Evolutionary conservation across 2,329 filamentous ascomycete genomes (phyloP).

Genomic region (Colletotrichum cereale): DNA sequence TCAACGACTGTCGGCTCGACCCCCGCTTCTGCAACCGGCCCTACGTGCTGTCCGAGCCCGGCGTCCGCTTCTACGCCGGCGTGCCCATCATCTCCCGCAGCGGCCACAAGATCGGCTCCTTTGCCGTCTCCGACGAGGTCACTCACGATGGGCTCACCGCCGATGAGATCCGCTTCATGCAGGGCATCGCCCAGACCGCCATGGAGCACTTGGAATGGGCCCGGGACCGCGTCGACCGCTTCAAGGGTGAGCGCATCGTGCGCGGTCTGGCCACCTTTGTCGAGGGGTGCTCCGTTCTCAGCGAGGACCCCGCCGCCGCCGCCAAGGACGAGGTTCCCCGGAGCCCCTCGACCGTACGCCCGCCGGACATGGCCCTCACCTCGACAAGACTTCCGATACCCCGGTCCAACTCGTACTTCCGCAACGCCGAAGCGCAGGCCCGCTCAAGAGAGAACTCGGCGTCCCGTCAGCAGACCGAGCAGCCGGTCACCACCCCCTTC

Average conservation of each 20-base stretch:
- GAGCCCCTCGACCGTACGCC: constrained; percentile 20
- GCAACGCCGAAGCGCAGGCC: background rate
- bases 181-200: constrained; percentile 66
- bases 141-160: constrained; percentile 63
- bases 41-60: constrained; percentile 49
- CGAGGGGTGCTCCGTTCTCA: constrained; percentile 57
- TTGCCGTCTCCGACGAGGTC: constrained; percentile 70
- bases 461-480: constrained; percentile 5
- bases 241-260: constrained; percentile 65
- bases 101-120: constrained; percentile 70
- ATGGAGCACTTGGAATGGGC: constrained; percentile 73
- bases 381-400: constrained; percentile 27
- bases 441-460: constrained; percentile 9
- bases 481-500: background rate
- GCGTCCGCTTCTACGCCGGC: constrained; percentile 54
- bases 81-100: constrained; percentile 70
- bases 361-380: constrained; percentile 29
- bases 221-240: constrained; percentile 63
- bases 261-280: constrained; percentile 67
- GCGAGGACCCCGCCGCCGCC: background rate
- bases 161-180: constrained; percentile 65
- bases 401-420: constrained; percentile 30
- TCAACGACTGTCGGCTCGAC: constrained; percentile 49
- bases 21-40: constrained; percentile 49
- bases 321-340: constrained; percentile 27